A percentile compares a stretch with the other conserved stretches of the same genome.
Evolutionary conservation across 345 rosid species (phyloP).

Genomic region (Streptanthus diversifolius): DNA sequence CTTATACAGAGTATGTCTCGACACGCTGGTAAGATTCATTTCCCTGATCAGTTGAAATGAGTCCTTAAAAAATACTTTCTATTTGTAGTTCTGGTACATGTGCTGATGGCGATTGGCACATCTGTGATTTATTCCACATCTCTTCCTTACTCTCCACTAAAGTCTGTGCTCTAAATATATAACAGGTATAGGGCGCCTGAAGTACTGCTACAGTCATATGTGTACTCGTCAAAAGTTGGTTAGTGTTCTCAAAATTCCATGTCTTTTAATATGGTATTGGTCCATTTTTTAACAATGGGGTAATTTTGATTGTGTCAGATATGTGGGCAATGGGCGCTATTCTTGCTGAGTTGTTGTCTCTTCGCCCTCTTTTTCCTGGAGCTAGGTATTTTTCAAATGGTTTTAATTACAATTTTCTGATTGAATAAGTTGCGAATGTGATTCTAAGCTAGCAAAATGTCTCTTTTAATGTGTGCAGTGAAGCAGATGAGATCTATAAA

Average conservation of each 20-base stretch:
- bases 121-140: neutral
- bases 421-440: neutral
- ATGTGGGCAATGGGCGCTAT: slow-evolving; percentile 99
- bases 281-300: neutral
- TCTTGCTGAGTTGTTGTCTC: slow-evolving; percentile 76
- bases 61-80: neutral
- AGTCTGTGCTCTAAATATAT: neutral
- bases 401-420: neutral
- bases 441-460: slow-evolving; percentile 1
- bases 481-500: slow-evolving; percentile 93
- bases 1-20: slow-evolving; percentile 86
- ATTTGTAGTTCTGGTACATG: neutral
- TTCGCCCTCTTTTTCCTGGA: slow-evolving; percentile 92
- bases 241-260: slow-evolving; percentile 29
- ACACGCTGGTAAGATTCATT: slow-evolving; percentile 76
- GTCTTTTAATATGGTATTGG: neutral
- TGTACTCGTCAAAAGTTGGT: slow-evolving; percentile 87
- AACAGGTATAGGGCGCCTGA: slow-evolving; percentile 99
- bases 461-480: slow-evolving; percentile 49
- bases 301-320: slow-evolving; percentile 42
- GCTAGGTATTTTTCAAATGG: slow-evolving; percentile 44
- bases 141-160: neutral
- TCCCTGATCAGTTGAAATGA: neutral
- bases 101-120: neutral
- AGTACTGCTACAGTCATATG: slow-evolving; percentile 77